Evolutionary conservation across 2,329 filamentous ascomycete species (phyloP), one percentile per base, ranked within the genome.

Genomic region (Fusarium tanahbumbuense): DNA sequence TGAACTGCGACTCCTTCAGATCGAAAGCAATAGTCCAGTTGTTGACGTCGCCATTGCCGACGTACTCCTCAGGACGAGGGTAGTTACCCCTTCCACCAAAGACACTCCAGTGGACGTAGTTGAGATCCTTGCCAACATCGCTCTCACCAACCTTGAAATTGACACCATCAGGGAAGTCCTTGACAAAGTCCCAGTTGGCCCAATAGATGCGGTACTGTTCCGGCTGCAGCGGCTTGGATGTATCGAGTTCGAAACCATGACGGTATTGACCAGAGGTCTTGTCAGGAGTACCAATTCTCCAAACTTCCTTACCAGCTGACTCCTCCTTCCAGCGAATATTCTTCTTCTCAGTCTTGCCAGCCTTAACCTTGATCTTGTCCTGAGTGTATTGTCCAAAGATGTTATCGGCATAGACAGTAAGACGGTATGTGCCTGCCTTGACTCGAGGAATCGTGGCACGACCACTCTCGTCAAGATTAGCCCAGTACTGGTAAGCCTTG

Each of bases 91-190:
- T 79, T 8, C 86, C 85, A 2, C 88, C 88, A 70, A 89, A 90
- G 11, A 88, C 87, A 60, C 84, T 86, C 89, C 88, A 91, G 74
- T 91, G 89, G 6, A 90, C 85, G 58, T 90, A 90, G 76, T 91
- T 91, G 64, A 89, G 81, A 70, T 89, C 86, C 13, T 78, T 75
- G 0, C 77, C 78, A 20, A 80, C 80, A 27, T 86, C 77, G 64
- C 83, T 85, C 73, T 84, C 77, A 12, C 88, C 88, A 3, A 91
- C 83, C 16, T 83, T 83, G 78, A 86, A 91, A 23, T 79, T 81
- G 1, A 91, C 83, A 6, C 89, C 88, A 0, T 84, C 69, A 0
- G 88, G 88, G 70, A 89, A 91, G 47, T 91, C 88, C 3, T 80
- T 77, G 0, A 83, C 80, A 75, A 87, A 91, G 73, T 91, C 88